Evolutionary conservation across 345 rosid species (phyloP), one percentile per base, ranked within the genome.

Genomic region (Citrus unshiu): DNA sequence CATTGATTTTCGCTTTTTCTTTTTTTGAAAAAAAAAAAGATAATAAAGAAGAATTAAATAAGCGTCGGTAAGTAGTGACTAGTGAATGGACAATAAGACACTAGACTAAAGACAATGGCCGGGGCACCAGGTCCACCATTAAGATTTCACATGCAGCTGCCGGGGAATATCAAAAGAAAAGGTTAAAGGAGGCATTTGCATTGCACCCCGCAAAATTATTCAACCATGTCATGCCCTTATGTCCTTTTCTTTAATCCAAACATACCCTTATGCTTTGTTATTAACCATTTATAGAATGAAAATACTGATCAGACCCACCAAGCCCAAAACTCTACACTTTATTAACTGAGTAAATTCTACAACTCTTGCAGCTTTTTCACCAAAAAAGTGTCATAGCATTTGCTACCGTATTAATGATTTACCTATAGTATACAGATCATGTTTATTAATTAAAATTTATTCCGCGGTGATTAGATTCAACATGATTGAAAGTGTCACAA

Each of bases 81-180:
- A 40, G 7, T 54, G 67, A 34, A 63, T 67, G 1, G 37, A 9
- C 3, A 22, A 22, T 46, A 21, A 10, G 4, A 63, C 40, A 74
- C 35, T 8, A 3, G 51, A 12, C 14, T 4, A 35, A n/a, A 73
- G 87, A 83, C 72, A 78, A 77, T 76, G 84, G 79, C 82, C 64
- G 60, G 25, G 69, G 68, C 40, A 18, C n/a, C 59, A 81, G 83
- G 81, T 54, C 86, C 87, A 85, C 89, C 82, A 77, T 83, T 78
- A 77, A 78, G 69, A n/a, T 49, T 72, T 85, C 87, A 91, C 81
- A 82, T 89, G 93, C 89, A 80, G 77, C 73, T 87, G 84, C 80
- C 75, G 74, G 84, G 84, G 78, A 54, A 73, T 59, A 29, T 72
- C 24, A 54, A 66, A 35, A 37, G 29, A 10, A 22, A 43, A 7